Conservation (phyloP, 116 monocot species). For the Phalaenopsis hybrid region DNA sequence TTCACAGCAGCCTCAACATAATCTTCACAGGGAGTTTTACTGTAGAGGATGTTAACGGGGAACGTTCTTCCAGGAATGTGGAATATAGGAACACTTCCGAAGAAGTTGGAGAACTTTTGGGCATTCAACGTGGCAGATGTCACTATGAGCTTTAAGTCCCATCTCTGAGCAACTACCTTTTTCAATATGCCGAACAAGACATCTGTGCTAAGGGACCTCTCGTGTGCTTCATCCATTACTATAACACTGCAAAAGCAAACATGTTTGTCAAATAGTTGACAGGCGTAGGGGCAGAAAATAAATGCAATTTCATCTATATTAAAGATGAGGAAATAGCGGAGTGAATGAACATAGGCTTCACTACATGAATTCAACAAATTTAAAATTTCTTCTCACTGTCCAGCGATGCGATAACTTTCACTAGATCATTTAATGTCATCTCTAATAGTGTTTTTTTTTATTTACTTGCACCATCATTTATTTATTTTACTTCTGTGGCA, state of each 20-base stretch:
- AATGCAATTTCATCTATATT: not conserved
- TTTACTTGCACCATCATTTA: too few relatives aligned
- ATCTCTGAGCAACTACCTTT: slow-evolving; percentile 76
- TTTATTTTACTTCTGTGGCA: too few relatives aligned
- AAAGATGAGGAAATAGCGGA: not conserved
- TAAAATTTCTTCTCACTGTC: too few relatives aligned
- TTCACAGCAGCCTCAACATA: slow-evolving; percentile 96
- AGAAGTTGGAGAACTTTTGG: slow-evolving; percentile 83
- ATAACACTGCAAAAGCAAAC: slow-evolving; percentile 49
- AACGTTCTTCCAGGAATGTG: slow-evolving; percentile 88
- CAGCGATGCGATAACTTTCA: too few relatives aligned
- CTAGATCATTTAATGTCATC: too few relatives aligned
- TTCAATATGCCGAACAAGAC: slow-evolving; percentile 90
- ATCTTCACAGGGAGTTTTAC: slow-evolving; percentile 88
- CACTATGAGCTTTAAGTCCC: slow-evolving; percentile 94
- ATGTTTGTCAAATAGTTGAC: not conserved
- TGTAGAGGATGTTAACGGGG: slow-evolving; percentile 75
- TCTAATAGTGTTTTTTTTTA: too few relatives aligned
- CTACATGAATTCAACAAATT: not conserved
- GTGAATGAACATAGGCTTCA: not conserved
- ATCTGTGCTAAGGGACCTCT: slow-evolving; percentile 84
- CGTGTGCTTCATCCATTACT: slow-evolving; percentile 97
- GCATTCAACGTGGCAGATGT: slow-evolving; percentile 96
- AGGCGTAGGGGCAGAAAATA: not conserved
- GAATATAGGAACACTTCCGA: slow-evolving; percentile 85